These are phyloP conservation scores for Lophiostoma macrostomum DNA, from an alignment of 495 filamentous ascomycete genomes.

Conservation along the genomic window DNA sequence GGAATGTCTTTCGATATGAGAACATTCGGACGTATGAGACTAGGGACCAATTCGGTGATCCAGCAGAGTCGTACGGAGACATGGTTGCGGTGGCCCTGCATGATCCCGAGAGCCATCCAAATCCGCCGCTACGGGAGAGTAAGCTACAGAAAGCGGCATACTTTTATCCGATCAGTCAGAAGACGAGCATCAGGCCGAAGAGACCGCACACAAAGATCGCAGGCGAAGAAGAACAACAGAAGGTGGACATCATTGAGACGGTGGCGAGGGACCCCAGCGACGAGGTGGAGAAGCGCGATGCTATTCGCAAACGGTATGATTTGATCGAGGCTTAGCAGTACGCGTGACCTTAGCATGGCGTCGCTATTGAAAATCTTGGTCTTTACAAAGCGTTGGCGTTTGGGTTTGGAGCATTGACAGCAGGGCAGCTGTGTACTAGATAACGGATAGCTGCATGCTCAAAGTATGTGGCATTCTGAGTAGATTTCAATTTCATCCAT, in stretches of 20 bases:
- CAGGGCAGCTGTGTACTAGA: no score
- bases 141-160: constrained; percentile 68
- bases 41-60: constrained; percentile 59
- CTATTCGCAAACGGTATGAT: constrained; percentile 17
- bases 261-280: constrained; percentile 53
- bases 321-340: constrained; percentile 1
- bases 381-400: no score
- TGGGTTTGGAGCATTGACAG: no score
- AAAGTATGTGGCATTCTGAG: no score
- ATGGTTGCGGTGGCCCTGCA: constrained; percentile 59
- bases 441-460: no score
- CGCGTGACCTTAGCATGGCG: no score
- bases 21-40: constrained; percentile 83
- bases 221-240: constrained; percentile 37
- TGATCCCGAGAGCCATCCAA: constrained; percentile 56
- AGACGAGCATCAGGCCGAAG: constrained; percentile 58
- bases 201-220: constrained; percentile 34
- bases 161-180: constrained; percentile 84
- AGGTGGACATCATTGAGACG: constrained; percentile 56
- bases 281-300: constrained; percentile 47
- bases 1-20: constrained; percentile 64
- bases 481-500: no score
- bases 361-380: no score
- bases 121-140: constrained; percentile 44
- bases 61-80: constrained; percentile 53